Conservation (phyloP, 1,284 basidiomycete species). For the Ustilago lituana region DNA sequence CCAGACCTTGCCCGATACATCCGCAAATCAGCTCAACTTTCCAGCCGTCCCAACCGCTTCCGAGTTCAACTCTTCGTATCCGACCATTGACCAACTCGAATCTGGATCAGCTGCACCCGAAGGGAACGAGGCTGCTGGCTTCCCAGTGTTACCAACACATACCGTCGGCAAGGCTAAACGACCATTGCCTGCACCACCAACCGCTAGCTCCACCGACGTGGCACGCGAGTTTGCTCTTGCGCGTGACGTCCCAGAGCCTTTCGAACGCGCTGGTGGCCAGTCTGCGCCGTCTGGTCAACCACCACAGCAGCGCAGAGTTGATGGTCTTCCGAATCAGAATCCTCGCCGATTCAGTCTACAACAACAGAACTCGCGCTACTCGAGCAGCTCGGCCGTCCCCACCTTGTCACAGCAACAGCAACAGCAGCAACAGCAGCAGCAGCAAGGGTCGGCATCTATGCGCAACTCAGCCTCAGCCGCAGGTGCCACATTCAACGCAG, state of each 20-base stretch:
- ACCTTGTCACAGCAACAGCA: slow-evolving; percentile 11
- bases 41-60: slow-evolving; percentile 42
- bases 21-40: slow-evolving; percentile 13
- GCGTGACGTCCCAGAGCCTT: slow-evolving; percentile 49
- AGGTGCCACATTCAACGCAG: neutral
- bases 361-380: slow-evolving; percentile 9
- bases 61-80: slow-evolving; percentile 51
- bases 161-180: slow-evolving; percentile 34
- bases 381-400: slow-evolving; percentile 18
- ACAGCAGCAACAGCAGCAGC: slow-evolving; percentile 1
- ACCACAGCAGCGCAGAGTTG: slow-evolving; percentile 16
- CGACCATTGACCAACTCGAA: slow-evolving; percentile 58
- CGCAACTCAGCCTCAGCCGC: slow-evolving; percentile 7
- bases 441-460: slow-evolving; percentile 5
- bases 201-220: slow-evolving; percentile 28
- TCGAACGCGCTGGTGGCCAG: slow-evolving; percentile 11
- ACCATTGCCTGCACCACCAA: slow-evolving; percentile 47
- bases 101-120: slow-evolving; percentile 3
- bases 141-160: slow-evolving; percentile 47
- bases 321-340: slow-evolving; percentile 35
- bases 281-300: slow-evolving; percentile 11
- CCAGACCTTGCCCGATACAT: slow-evolving; percentile 16
- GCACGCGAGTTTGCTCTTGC: slow-evolving; percentile 45
- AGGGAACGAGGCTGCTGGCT: slow-evolving; percentile 13
- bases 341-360: slow-evolving; percentile 27